A percentile compares a stretch with the other conserved stretches of the same genome.
phyloP scores from a whole-genome alignment of 2,329 filamentous ascomycete species.

The Aspergillus alliaceus region DNA sequence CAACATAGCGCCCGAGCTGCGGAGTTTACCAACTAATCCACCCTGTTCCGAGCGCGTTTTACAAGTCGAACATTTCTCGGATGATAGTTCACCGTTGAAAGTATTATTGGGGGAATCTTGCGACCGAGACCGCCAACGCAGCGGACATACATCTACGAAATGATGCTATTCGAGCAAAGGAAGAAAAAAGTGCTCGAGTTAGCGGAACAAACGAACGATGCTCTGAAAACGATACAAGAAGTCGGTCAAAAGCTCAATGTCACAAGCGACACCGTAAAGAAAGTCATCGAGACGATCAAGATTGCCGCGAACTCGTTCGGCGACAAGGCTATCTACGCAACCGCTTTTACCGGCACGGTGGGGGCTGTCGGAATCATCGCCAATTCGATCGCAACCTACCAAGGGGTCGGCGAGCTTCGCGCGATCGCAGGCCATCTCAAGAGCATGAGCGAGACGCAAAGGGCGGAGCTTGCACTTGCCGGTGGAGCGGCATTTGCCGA shows the following conservation, averaged over 20 bases:
- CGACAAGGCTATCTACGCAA: conserved; percentile 3
- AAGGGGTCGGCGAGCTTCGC: conserved; percentile 1
- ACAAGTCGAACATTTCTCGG: background rate
- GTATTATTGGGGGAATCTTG: background rate
- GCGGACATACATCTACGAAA: background rate
- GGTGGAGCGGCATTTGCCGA: background rate
- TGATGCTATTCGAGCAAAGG: background rate
- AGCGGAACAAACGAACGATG: background rate
- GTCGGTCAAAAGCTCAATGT: background rate
- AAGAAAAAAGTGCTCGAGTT: background rate
- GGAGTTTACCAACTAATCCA: background rate
- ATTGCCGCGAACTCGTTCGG: conserved; percentile 2
- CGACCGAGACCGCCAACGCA: background rate
- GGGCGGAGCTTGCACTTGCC: background rate
- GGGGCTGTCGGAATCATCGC: background rate
- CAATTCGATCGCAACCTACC: background rate
- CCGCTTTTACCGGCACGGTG: background rate
- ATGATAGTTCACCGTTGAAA: background rate
- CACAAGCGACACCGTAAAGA: background rate
- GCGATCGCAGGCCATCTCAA: conserved; percentile 3
- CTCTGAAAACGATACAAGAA: background rate
- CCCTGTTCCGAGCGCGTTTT: too few species aligned
- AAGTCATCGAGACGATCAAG: background rate
- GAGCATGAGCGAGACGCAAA: background rate
- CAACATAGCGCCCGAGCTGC: background rate